These are phyloP conservation scores for Fusarium sp. DNA, from an alignment of 2,329 filamentous ascomycete species.

Conservation along the genomic window DNA sequence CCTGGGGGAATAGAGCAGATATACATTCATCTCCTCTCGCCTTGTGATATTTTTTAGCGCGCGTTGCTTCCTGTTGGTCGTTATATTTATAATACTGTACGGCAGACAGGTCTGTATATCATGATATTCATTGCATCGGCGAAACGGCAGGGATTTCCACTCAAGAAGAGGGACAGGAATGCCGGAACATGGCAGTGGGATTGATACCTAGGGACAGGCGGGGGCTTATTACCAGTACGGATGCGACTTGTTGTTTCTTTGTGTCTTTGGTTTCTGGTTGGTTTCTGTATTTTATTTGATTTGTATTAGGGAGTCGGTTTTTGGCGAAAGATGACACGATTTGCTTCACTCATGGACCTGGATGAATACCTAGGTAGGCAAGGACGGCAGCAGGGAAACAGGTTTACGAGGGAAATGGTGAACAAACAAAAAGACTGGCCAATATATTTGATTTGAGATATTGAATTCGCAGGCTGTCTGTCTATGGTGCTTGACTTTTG, in stretches of 20 bases:
- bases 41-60: constrained; percentile 38
- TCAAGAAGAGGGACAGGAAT: constrained; percentile 25
- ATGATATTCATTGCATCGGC: constrained; percentile 42
- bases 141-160: constrained; percentile 36
- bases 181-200: constrained; percentile 14
- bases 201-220: constrained; percentile 26
- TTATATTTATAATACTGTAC: constrained; percentile 22
- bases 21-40: constrained; percentile 18
- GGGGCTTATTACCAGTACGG: neutral
- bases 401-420: constrained; percentile 10
- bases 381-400: neutral
- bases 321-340: constrained; percentile 22
- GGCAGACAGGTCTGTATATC: constrained; percentile 39
- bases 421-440: constrained; percentile 24
- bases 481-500: constrained; percentile 5
- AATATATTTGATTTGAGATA: constrained; percentile 11
- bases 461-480: constrained; percentile 3
- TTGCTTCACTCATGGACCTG: constrained; percentile 4
- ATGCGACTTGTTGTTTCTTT: constrained; percentile 10
- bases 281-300: neutral
- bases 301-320: neutral
- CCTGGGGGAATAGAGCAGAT: constrained; percentile 13
- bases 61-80: constrained; percentile 37
- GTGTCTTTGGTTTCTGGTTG: neutral
- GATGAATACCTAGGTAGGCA: neutral